Percentiles rank a stretch among this genome's conserved stretches.
These are phyloP conservation scores for Moniliophthora roreri DNA, from an alignment of 1,284 basidiomycete species.

Conservation along the genomic window DNA sequence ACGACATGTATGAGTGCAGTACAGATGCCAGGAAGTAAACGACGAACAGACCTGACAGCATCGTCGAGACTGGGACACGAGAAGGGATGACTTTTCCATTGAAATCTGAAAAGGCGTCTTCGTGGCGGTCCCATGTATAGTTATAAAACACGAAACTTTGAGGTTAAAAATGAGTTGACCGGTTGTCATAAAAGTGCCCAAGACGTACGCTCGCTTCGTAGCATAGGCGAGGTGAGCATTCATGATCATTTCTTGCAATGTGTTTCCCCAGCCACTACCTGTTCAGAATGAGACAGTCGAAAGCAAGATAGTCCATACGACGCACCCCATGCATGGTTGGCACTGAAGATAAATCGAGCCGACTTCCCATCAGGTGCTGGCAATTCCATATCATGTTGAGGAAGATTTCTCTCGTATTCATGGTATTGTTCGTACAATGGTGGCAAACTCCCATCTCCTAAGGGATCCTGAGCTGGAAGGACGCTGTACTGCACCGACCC, in stretches of 20 bases:
- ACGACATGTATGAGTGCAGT: slow-evolving; percentile 3
- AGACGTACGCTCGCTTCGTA: slow-evolving; percentile 9
- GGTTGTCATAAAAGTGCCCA: background rate
- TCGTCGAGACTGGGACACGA: slow-evolving; percentile 40
- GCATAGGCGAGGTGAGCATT: slow-evolving; percentile 47
- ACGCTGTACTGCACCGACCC: too few species aligned
- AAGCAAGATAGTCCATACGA: background rate
- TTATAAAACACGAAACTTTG: slow-evolving; percentile 42
- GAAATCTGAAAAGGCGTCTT: slow-evolving; percentile 30
- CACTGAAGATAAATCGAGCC: slow-evolving; percentile 46
- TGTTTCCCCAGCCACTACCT: slow-evolving; percentile 60
- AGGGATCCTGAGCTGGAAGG: background rate
- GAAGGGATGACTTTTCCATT: slow-evolving; percentile 41
- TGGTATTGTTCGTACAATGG: slow-evolving; percentile 48
- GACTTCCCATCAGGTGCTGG: slow-evolving; percentile 41
- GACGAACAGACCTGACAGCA: slow-evolving; percentile 35
- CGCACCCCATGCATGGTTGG: slow-evolving; percentile 49
- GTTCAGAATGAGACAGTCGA: background rate
- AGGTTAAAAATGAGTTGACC: background rate
- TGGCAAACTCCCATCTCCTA: slow-evolving; percentile 27
- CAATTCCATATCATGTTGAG: slow-evolving; percentile 42
- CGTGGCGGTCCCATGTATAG: slow-evolving; percentile 35
- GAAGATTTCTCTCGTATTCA: slow-evolving; percentile 42
- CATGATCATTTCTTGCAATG: slow-evolving; percentile 53
- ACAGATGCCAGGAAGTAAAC: background rate